phyloP scores from a whole-genome alignment of 495 filamentous ascomycete species.

The Aspergillus carlsbadensis region DNA sequence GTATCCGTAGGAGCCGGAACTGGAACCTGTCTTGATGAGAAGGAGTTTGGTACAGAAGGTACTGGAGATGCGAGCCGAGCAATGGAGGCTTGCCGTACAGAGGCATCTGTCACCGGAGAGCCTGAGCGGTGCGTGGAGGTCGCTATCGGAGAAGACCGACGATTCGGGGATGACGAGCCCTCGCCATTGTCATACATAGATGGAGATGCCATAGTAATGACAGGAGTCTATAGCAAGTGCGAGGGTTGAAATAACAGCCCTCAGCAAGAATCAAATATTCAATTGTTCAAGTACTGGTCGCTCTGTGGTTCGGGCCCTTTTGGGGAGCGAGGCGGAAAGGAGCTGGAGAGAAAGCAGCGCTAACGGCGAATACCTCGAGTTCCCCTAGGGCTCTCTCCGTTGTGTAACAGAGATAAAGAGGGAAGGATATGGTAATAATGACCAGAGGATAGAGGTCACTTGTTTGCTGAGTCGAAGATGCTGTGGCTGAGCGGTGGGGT shows the following conservation, averaged over 20 bases:
- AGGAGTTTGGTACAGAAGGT: conserved; percentile 50
- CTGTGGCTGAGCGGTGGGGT: conserved; percentile 15
- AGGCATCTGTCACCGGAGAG: conserved; percentile 47
- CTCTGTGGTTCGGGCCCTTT: no score
- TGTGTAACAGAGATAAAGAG: not conserved
- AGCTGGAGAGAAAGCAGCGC: no score
- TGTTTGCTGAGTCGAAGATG: not conserved
- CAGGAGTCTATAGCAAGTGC: not conserved
- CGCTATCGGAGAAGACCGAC: conserved; percentile 38
- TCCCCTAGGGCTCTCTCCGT: no score
- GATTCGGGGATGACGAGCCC: conserved; percentile 35
- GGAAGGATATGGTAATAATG: not conserved
- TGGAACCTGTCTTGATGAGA: conserved; percentile 42
- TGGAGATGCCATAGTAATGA: conserved; percentile 27
- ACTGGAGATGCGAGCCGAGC: conserved; percentile 72
- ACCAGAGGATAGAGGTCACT: not conserved
- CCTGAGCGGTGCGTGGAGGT: conserved; percentile 36
- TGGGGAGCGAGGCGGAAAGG: no score
- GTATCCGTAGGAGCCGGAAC: conserved; percentile 26
- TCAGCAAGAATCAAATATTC: no score
- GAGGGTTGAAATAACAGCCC: not conserved
- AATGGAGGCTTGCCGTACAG: conserved; percentile 62
- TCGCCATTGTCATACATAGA: conserved; percentile 37
- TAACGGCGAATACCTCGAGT: not conserved
- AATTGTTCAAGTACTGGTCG: not conserved